A percentile compares a stretch with the other conserved stretches of the same genome.
Evolutionary conservation across 1,284 basidiomycete species (phyloP).

Genomic region (Pseudozyma hubeiensis): DNA sequence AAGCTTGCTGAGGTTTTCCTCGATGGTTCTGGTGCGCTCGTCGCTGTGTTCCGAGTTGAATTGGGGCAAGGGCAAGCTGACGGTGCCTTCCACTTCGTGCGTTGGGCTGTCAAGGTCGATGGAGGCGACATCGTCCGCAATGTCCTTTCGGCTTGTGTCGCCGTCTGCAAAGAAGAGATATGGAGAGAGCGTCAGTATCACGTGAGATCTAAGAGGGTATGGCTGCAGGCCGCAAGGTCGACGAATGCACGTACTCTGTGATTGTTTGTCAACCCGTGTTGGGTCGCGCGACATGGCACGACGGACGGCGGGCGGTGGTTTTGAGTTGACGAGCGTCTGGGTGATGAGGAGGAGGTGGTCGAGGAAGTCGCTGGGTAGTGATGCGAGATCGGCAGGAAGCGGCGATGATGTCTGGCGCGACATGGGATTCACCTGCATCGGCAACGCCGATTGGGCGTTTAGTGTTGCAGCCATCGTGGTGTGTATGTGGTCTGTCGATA

Average conservation of each 20-base stretch:
- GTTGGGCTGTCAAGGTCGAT: conserved; percentile 35
- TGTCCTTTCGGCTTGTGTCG: conserved; percentile 15
- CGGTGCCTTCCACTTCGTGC: conserved; percentile 16
- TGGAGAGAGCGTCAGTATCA: not conserved
- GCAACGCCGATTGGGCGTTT: conserved; percentile 31
- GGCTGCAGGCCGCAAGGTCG: not conserved
- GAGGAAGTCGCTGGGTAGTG: conserved; percentile 58
- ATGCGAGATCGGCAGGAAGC: conserved; percentile 42
- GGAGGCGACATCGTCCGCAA: conserved; percentile 43
- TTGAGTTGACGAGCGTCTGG: conserved; percentile 53
- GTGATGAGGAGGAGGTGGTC: conserved; percentile 63
- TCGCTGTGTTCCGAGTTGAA: conserved; percentile 50
- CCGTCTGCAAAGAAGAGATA: conserved; percentile 1
- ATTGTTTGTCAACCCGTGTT: conserved; percentile 16
- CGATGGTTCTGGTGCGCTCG: conserved; percentile 51
- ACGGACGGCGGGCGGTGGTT: conserved; percentile 42
- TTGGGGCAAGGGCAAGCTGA: conserved; percentile 56
- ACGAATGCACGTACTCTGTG: conserved; percentile 8
- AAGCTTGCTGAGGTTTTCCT: conserved; percentile 51
- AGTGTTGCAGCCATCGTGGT: conserved; percentile 35
- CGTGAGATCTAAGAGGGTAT: not conserved
- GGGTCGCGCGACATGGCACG: conserved; percentile 46
- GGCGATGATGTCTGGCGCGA: conserved; percentile 56
- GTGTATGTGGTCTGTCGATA: too few relatives aligned
- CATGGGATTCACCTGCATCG: conserved; percentile 25